Evolutionary conservation across 768 basidiomycete species (phyloP).

Genomic region (Crepidotus variabilis): DNA sequence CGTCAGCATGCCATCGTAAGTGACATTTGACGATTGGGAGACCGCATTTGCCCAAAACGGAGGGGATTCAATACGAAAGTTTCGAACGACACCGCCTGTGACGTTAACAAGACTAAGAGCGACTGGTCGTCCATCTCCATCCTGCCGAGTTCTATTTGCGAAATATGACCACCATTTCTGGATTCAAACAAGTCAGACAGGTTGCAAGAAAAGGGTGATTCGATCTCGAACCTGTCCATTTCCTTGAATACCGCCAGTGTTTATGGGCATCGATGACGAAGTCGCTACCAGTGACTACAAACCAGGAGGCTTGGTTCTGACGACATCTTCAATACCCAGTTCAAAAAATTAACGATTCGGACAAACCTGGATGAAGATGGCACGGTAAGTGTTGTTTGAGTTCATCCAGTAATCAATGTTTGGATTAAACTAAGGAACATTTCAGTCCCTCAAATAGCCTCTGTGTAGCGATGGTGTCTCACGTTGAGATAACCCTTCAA

Average conservation of each 20-base stretch:
- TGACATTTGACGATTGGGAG: conserved; percentile 41
- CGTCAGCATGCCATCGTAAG: conserved; percentile 55
- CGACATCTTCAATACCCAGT: no score
- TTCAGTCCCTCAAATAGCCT: neutral
- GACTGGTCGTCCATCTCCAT: conserved; percentile 59
- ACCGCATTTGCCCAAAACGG: conserved; percentile 63
- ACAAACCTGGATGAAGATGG: conserved; percentile 55
- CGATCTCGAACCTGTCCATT: conserved; percentile 45
- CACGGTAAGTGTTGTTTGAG: conserved; percentile 50
- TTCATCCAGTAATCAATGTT: conserved; percentile 56
- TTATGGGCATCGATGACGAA: conserved; percentile 54
- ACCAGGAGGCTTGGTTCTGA: conserved; percentile 62
- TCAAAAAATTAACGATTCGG: no score
- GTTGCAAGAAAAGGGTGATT: no score
- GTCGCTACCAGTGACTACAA: conserved; percentile 53
- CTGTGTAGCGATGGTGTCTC: conserved; percentile 5
- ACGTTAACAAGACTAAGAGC: conserved; percentile 47
- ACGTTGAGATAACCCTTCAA: conserved; percentile 44
- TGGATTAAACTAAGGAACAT: conserved; percentile 41
- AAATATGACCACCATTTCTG: conserved; percentile 58
- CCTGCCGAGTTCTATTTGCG: conserved; percentile 39
- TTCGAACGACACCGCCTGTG: conserved; percentile 34
- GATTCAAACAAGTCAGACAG: no score
- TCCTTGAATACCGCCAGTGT: conserved; percentile 53
- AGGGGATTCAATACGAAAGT: conserved; percentile 49